Evolutionary conservation across 1,139 yeast genomes (phyloP).

Genomic region (Candida pseudocylindracea): DNA sequence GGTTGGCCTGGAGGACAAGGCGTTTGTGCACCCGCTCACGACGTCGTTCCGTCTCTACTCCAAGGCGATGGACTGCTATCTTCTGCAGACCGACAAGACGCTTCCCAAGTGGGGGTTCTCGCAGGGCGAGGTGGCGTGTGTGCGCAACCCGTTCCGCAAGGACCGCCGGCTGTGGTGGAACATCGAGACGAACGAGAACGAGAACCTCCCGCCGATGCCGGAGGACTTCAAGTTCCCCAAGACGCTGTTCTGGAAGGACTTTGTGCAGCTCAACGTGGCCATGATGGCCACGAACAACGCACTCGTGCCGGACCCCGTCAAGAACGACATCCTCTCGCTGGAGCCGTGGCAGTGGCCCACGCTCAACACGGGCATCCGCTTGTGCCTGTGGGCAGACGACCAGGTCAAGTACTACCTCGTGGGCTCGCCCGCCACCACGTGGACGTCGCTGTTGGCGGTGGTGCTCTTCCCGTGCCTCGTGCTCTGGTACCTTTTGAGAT

Average conservation of each 20-base stretch:
- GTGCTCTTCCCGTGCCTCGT: constrained; percentile 7
- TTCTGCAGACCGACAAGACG: constrained; percentile 49
- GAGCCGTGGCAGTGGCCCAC: constrained; percentile 76
- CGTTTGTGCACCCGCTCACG: constrained; percentile 42
- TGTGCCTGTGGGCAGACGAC: constrained; percentile 39
- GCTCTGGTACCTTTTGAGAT: constrained; percentile 6
- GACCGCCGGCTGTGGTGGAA: constrained; percentile 74
- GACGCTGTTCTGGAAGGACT: constrained; percentile 50
- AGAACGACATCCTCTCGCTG: constrained; percentile 40
- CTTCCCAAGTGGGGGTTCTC: constrained; percentile 70
- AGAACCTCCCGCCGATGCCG: constrained; percentile 14
- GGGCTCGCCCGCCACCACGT: constrained; percentile 46
- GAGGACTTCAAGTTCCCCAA: constrained; percentile 32
- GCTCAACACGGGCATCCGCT: constrained; percentile 35
- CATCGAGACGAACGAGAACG: constrained; percentile 42
- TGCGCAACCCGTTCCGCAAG: constrained; percentile 18
- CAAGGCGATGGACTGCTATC: constrained; percentile 42
- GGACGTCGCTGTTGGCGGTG: constrained; percentile 21
- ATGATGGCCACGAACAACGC: constrained; percentile 72
- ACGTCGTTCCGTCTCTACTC: constrained; percentile 47
- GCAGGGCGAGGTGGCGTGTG: constrained; percentile 64
- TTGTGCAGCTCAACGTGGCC: constrained; percentile 43
- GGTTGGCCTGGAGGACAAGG: constrained; percentile 23
- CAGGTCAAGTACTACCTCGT: constrained; percentile 33
- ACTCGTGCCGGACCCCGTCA: constrained; percentile 49